Evolutionary conservation across 176 grass and related monocot species (phyloP), one percentile per base, ranked within the genome.

Genomic region (Alloteropsis semialata): DNA sequence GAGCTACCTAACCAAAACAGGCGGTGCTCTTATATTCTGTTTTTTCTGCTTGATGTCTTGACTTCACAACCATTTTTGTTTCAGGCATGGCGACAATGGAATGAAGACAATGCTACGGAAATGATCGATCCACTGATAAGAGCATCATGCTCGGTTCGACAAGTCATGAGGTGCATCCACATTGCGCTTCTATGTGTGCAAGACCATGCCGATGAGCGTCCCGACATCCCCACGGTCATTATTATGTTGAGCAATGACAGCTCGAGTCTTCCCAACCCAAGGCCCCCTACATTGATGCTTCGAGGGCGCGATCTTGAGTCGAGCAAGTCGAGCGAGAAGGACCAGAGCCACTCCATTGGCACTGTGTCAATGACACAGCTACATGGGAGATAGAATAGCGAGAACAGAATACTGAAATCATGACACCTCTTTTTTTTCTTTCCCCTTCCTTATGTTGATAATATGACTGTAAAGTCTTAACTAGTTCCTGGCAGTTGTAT

Each of bases 81-180:
- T 42, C 78, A 97, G 95, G 92, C 88, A 30, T 97, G 92, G 92
- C 88, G 89, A 54, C 83, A 91, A 59, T 97, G 95, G 92, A 92
- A 97, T 3, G 92, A 94, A 77, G 90, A 94, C 71, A 97, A 74
- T 81, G 77, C 58, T 9, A 56, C 67, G 32, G 83, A 97, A 49
- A 65, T 97, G 76, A 88, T 97, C 4, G 95, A 97, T 67, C 90
- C 95, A 16, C 39, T 58, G 38, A 89, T 98, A 81, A 56, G 75
- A 66, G 8, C 72, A 29, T 73, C 90, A 0, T 93, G 78, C 64
- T 81, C 84, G 0, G 37, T 84, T 21, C 48, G 71, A 37, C 88
- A 90, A 71, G 88, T 84, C 21, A 7, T 87, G 51, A 89, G 84
- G 84, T 95, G 92, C 87, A 71, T 91, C 59, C 84, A 82, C 5